These are phyloP conservation scores for Camelina hispida DNA, from an alignment of 345 rosid species.

Conservation along the genomic window DNA sequence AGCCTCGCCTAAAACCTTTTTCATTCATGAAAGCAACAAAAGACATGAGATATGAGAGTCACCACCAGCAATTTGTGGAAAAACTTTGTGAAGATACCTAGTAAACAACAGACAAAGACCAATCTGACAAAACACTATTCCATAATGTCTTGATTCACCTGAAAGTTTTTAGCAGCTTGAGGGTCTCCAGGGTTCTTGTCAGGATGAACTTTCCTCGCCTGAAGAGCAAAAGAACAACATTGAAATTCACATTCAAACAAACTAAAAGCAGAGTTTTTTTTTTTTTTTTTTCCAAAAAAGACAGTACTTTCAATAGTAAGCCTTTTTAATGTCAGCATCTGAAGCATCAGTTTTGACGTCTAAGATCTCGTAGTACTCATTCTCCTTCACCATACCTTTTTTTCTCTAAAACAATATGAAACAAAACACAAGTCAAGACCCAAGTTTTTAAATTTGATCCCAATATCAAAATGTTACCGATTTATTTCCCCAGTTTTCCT, in stretches of 20 bases:
- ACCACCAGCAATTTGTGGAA: neutral
- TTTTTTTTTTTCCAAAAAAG: too few relatives aligned
- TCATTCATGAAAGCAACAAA: constrained; percentile 4
- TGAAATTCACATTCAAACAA: neutral
- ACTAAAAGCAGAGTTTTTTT: neutral
- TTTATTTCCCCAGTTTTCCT: constrained; percentile 7
- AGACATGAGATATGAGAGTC: constrained; percentile 5
- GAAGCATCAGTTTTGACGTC: constrained; percentile 76
- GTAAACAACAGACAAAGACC: neutral
- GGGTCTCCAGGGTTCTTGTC: constrained; percentile 96
- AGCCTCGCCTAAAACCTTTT: constrained; percentile 89
- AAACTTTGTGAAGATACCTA: neutral
- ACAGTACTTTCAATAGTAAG: constrained; percentile 84
- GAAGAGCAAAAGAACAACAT: constrained; percentile 4
- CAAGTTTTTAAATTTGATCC: constrained; percentile 11
- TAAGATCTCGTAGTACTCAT: constrained; percentile 67
- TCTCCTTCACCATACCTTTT: constrained; percentile 70
- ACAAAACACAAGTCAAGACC: constrained; percentile 10
- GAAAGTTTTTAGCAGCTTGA: constrained; percentile 90
- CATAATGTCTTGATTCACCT: constrained; percentile 62
- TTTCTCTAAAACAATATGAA: neutral
- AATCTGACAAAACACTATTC: too few relatives aligned
- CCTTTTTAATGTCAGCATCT: constrained; percentile 87
- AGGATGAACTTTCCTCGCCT: constrained; percentile 96
- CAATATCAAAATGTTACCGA: constrained; percentile 11